These are phyloP conservation scores for Myochromella boudieri DNA, from an alignment of 768 basidiomycete genomes.

Conservation along the genomic window DNA sequence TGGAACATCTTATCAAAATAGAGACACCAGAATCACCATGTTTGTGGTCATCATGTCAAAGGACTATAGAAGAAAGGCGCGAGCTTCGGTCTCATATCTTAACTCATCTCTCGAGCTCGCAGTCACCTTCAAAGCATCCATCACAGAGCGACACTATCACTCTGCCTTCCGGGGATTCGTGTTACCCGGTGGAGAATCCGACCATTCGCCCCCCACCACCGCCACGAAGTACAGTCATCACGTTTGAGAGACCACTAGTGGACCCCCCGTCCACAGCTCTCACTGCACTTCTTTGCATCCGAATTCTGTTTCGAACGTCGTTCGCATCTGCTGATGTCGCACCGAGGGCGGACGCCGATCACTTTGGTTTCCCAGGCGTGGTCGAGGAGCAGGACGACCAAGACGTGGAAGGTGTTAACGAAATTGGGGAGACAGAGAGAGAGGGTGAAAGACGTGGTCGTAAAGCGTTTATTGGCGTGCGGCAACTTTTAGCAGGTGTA, in stretches of 20 bases:
- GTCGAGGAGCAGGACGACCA: slow-evolving; percentile 78
- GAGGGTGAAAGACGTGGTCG: slow-evolving; percentile 75
- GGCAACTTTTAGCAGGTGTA: slow-evolving; percentile 62
- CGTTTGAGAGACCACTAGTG: slow-evolving; percentile 53
- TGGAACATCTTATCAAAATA: slow-evolving; percentile 50
- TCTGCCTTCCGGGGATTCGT: slow-evolving; percentile 51
- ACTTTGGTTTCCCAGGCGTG: slow-evolving; percentile 87
- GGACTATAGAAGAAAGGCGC: slow-evolving; percentile 42
- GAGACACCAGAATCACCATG: slow-evolving; percentile 54
- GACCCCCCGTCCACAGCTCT: slow-evolving; percentile 76
- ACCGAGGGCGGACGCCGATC: slow-evolving; percentile 76
- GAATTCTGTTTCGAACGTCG: slow-evolving; percentile 79
- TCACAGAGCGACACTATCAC: slow-evolving; percentile 77
- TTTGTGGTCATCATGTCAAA: slow-evolving; percentile 70
- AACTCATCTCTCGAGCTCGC: slow-evolving; percentile 69
- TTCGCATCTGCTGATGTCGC: slow-evolving; percentile 69
- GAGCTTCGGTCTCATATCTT: slow-evolving; percentile 67
- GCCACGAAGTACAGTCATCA: slow-evolving; percentile 59
- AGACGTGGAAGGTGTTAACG: slow-evolving; percentile 47
- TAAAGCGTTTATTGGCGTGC: slow-evolving; percentile 64
- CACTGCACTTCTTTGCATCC: slow-evolving; percentile 78
- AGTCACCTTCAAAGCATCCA: slow-evolving; percentile 57
- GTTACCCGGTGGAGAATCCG: slow-evolving; percentile 60
- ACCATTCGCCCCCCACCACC: slow-evolving; percentile 73
- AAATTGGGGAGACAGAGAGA: slow-evolving; percentile 49